Base-by-base conservation (phyloP, 2,329 filamentous ascomycete species). In the Chrysoporthe deuterocubensis region DNA sequence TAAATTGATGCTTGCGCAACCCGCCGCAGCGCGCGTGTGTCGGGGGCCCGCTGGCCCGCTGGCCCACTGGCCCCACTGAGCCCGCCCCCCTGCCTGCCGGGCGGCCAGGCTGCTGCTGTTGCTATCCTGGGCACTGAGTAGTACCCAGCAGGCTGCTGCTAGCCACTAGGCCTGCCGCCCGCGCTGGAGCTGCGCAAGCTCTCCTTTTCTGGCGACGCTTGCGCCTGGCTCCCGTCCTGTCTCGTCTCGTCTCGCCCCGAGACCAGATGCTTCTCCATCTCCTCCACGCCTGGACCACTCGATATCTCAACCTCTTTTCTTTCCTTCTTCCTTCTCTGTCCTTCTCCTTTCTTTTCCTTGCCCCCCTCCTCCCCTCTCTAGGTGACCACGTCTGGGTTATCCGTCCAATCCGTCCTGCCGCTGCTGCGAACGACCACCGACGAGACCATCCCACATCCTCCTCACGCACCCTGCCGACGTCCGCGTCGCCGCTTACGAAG, bases 111-210 rank as follows among this genome's bases (percentile, higher is more conserved):
- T 40, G 37, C 37, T 40, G 37, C 37, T 40, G 9, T 26, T 26
- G 26, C 26, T 26, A 26, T 26, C 26, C 26, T 26, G 26, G 26
- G 26, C 26, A 26, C 26, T 26, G 26, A 26, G 26, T 26, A 26
- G 26, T 26, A 26, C 26, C 26, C 26, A 26, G 26, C 26, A 26
- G 26, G 26, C 26, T 26, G 26, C 26, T 26, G 26, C 26, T 26
- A 26, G 26, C 26, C 26, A 26, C 26, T 26, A 26, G 26, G 48
- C 48, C 48, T 52, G 48, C 46, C 11, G 46, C n/a, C n/a, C 48
- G 48, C 48, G 50, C 21, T 54, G 11, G 16, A 54, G 50, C 50
- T 54, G 50, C 50, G 50, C 50, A 54, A 54, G 50, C 50, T 54
- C 50, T 54, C 50, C 50, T 54, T 34, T 52, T 16, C 50, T 16